Base-by-base conservation (phyloP, 257 asterid genomes). In the Parsonsia alboflavescens region DNA sequence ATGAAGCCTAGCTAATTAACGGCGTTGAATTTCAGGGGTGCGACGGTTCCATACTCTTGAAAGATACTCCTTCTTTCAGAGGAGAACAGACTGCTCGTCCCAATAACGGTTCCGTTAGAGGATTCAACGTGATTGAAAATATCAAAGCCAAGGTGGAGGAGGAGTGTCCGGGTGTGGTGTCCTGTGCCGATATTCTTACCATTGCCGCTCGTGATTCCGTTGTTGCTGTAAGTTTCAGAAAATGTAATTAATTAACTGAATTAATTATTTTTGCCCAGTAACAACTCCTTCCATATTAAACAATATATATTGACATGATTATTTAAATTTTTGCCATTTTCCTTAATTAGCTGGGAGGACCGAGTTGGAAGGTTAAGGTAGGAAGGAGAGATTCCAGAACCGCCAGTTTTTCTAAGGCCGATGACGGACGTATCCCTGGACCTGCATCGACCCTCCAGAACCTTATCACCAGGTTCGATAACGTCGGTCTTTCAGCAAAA, bases 111-210 rank as follows among this genome's bases (percentile, higher is more conserved):
- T 88, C 93, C 0, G 12, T 83, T 0, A 77, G 93, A 36, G 93
- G 93, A 28, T 80, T 70, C 58, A 19, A 82, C 11, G 86, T 88
- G 0, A 64, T 88, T 7, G 91, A 88, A 21, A 30, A 70, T 0
- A 86, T 86, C 62, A 88, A 88, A 73, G 54, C 85, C 62, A 66
- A 63, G 24, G 86, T 88, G 0, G 93, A 88, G 77, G 64, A 79
- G 0, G 76, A 61, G 3, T 88, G 93, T 28, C 85, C 84, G 0
- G 86, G 85, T 33, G 76, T 82, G 4, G 91, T 89, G 63, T 89
- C 93, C 0, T 89, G 91, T 9, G 91, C 93, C 7, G 93, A 89
- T 68, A 86, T 89, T 58, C 16, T 89, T 30, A 85, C 93, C 82
- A 81, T 88, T 33, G 88, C 87, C 21, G 89, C 93, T 8, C 82